Conservation (phyloP, 2,329 filamentous ascomycete species). For the Aspergillus quadricinctus region DNA sequence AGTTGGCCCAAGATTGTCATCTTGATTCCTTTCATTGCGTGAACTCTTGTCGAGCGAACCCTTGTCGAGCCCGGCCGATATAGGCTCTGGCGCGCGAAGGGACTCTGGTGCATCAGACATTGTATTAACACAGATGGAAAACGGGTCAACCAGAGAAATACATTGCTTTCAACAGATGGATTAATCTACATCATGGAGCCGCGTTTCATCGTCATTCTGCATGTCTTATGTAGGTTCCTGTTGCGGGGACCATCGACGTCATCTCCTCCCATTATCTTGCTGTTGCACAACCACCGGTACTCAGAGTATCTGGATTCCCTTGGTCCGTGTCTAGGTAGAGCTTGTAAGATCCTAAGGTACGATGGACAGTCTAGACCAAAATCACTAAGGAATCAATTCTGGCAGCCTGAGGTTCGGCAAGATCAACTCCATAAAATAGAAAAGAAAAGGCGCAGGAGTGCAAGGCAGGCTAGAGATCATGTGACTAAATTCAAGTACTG, state of each 20-base stretch:
- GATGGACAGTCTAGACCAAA: neutral
- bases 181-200: neutral
- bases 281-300: neutral
- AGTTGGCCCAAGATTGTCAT: constrained; percentile 13
- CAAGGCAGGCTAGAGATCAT: neutral
- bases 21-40: constrained; percentile 48
- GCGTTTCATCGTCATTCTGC: neutral
- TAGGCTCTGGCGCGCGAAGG: neutral
- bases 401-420: neutral
- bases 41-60: neutral
- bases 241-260: neutral
- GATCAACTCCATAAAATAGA: neutral
- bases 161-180: neutral
- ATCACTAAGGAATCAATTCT: neutral
- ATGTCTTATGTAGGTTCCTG: neutral
- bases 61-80: neutral
- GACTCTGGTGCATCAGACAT: neutral
- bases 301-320: neutral
- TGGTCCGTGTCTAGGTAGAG: neutral
- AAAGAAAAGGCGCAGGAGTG: no score
- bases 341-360: neutral
- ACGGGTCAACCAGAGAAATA: neutral
- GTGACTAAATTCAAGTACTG: neutral
- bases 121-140: neutral
- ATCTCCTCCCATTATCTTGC: neutral